Conservation (phyloP, 306 rosid genomes). For the Cercis canadensis region DNA sequence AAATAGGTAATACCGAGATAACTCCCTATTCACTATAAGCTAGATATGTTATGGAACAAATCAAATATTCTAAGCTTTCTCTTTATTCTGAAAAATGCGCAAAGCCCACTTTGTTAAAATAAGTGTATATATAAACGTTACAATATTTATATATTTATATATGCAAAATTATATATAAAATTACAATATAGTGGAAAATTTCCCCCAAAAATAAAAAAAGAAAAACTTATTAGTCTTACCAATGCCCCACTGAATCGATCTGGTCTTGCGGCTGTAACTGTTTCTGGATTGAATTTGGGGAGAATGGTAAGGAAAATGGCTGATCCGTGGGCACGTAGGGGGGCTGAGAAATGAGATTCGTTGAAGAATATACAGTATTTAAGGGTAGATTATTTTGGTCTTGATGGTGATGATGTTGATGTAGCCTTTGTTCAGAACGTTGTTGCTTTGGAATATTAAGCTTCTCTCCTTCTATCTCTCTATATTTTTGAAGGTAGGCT, state of each 20-base stretch:
- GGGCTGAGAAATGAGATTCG: constrained; percentile 54
- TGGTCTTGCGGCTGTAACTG: constrained; percentile 62
- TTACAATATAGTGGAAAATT: neutral
- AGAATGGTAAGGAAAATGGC: constrained; percentile 56
- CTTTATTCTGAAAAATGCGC: constrained; percentile 12
- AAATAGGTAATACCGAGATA: too few relatives aligned
- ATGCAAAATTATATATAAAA: constrained; percentile 18
- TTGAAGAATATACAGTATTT: constrained; percentile 53
- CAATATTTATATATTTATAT: constrained; percentile 17
- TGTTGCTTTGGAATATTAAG: constrained; percentile 68
- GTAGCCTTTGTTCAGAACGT: constrained; percentile 50
- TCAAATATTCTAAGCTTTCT: neutral
- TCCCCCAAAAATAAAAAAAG: neutral
- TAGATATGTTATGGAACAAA: neutral
- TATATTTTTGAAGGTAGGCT: constrained; percentile 66
- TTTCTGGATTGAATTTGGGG: constrained; percentile 60
- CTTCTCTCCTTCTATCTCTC: constrained; percentile 75
- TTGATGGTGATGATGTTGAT: constrained; percentile 36
- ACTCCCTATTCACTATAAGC: too few relatives aligned
- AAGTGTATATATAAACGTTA: constrained; percentile 1
- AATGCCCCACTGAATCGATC: constrained; percentile 54
- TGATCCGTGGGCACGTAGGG: constrained; percentile 61
- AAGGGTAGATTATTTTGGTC: constrained; percentile 41
- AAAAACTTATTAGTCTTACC: constrained; percentile 33
- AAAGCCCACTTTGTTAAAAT: neutral